Evolutionary conservation across 2,329 filamentous ascomycete genomes (phyloP), one percentile per base, ranked within the genome.

Genomic region (Epicoccum sorghinum): DNA sequence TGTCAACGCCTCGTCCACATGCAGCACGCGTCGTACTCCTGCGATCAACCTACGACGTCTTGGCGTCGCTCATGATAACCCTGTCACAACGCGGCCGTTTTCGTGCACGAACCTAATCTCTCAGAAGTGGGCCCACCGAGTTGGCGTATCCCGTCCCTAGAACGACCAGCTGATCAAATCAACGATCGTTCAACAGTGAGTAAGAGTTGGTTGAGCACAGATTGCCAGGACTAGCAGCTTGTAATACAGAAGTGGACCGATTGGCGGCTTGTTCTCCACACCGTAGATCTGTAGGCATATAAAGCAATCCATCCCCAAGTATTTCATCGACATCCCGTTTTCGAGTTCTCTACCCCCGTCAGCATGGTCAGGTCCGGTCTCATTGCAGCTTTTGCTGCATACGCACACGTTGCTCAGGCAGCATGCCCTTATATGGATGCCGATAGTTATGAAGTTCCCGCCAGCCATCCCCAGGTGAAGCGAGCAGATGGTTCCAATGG

Each of bases 381-480:
- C 42, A 51, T 74, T 38, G 62, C 62, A 47, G 65, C 65, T 24
- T 41, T 71, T 24, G 64, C 68, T 60, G 64, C 61, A 43, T 64
- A 55, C 37, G 50, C 53, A 38, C 61, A 61, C 24, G 35, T 68
- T 52, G 59, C 60, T 27, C 45, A 66, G 35, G 67, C 67, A 47
- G 60, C 56, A 58, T 76, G 73, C 47, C 73, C 73, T n/a, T 72
- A 66, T 47, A 76, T 76, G 73, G 64, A 67, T 25, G 59, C 54
- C 24, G 65, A 72, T 39, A 58, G 66, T 57, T 62, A 58, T 37
- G 65, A 68, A 40, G 52, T 68, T 35, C 68, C 70, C 27, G 63
- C 63, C 7, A 55, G 62, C 39, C 71, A 74, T 47, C 65, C 67
- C 52, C 58, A 58, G 35, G 61, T 69, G 49, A 68, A 66, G 52